phyloP scores from a whole-genome alignment of 306 rosid species.

The Ammopiptanthus mongolicus region DNA sequence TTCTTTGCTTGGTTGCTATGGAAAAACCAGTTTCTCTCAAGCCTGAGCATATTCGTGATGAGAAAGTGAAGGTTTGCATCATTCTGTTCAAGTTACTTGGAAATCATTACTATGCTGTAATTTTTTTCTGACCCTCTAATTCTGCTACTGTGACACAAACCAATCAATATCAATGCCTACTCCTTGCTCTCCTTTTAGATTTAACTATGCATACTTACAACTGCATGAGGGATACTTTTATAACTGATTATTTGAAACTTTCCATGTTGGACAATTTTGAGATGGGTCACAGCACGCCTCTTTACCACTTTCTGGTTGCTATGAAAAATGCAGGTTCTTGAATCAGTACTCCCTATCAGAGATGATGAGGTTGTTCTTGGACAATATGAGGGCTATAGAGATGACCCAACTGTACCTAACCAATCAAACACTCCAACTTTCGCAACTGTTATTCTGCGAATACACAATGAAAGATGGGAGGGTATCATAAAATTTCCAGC shows the following conservation, averaged over 20 bases:
- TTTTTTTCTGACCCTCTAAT: background rate
- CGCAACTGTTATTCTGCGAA: slow-evolving; percentile 70
- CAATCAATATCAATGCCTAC: background rate
- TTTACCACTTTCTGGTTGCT: slow-evolving; percentile 1
- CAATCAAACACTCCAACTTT: slow-evolving; percentile 87
- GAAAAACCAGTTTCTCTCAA: slow-evolving; percentile 82
- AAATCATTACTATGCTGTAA: background rate
- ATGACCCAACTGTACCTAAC: slow-evolving; percentile 86
- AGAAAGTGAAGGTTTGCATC: slow-evolving; percentile 75
- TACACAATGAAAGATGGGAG: slow-evolving; percentile 95
- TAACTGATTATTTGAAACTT: background rate
- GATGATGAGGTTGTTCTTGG: slow-evolving; percentile 89
- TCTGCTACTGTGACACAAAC: background rate
- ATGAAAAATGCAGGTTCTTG: slow-evolving; percentile 63
- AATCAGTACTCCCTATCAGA: slow-evolving; percentile 69
- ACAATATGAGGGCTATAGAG: slow-evolving; percentile 83
- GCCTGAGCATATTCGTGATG: slow-evolving; percentile 89
- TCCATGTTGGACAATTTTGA: background rate
- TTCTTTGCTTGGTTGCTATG: slow-evolving; percentile 85
- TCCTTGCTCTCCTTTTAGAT: background rate
- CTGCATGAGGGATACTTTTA: background rate
- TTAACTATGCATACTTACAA: background rate
- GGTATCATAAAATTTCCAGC: slow-evolving; percentile 29
- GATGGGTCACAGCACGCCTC: background rate
- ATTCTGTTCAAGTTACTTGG: background rate